A percentile compares a stretch with the other conserved stretches of the same genome.
These are phyloP conservation scores for Phialophora tarda DNA, from an alignment of 2,329 filamentous ascomycete species.

Conservation along the genomic window DNA sequence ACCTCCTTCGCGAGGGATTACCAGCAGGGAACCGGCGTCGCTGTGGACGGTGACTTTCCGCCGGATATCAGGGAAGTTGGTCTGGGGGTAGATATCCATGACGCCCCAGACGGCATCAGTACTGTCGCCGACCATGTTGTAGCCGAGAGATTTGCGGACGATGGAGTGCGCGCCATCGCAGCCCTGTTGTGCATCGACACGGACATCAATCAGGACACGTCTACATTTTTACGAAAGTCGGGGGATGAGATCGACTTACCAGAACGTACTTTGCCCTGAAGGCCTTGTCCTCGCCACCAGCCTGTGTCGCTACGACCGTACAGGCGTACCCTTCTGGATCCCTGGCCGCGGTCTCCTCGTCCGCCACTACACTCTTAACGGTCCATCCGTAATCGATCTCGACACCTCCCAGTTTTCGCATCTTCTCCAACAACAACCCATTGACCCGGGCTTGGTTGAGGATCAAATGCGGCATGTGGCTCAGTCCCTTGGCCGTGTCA, in stretches of 20 bases:
- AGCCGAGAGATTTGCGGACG: conserved; percentile 49
- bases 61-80: conserved; percentile 58
- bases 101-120: conserved; percentile 61
- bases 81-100: conserved; percentile 59
- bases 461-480: conserved; percentile 62
- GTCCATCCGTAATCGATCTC: conserved; percentile 62
- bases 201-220: neutral
- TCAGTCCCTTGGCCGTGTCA: conserved; percentile 61
- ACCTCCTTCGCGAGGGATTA: conserved; percentile 61
- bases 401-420: conserved; percentile 51
- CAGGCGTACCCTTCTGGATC: conserved; percentile 53
- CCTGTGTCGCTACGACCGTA: conserved; percentile 47
- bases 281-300: conserved; percentile 48
- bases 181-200: conserved; percentile 43
- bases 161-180: conserved; percentile 56
- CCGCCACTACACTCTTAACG: conserved; percentile 59
- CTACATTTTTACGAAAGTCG: neutral
- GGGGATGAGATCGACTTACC: conserved; percentile 47
- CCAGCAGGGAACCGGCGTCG: conserved; percentile 53
- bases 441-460: conserved; percentile 64
- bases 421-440: conserved; percentile 58
- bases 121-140: conserved; percentile 65
- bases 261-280: conserved; percentile 43
- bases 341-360: conserved; percentile 46
- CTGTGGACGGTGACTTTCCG: conserved; percentile 58